Conservation (phyloP, 176 grass and related monocot species). For the Dendrocalamus sinicus region DNA sequence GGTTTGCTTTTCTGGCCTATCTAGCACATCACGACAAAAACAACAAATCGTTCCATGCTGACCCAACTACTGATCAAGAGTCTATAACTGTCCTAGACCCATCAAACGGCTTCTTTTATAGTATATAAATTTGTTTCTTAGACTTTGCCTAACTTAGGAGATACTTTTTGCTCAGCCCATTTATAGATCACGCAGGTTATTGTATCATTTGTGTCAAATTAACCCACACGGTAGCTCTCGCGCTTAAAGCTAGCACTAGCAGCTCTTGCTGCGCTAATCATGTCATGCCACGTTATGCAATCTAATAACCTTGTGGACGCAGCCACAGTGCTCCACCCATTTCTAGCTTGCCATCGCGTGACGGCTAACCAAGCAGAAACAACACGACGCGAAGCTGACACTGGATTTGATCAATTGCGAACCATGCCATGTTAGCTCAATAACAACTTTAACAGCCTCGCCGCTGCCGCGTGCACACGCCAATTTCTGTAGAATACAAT, state of each 20-base stretch:
- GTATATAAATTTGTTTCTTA: neutral
- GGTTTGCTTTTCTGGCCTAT: neutral
- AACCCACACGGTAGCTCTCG: neutral
- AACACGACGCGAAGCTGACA: neutral
- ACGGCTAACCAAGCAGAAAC: neutral
- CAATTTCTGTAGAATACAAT: neutral
- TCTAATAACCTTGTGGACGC: neutral
- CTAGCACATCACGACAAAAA: neutral
- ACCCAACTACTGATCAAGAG: neutral
- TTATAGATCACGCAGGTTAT: neutral
- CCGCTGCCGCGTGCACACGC: neutral
- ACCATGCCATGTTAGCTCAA: neutral
- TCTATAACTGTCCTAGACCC: neutral
- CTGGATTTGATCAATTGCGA: neutral
- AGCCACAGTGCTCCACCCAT: neutral
- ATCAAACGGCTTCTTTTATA: neutral
- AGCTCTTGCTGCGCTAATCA: neutral
- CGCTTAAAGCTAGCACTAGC: neutral
- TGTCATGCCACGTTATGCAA: neutral
- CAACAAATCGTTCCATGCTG: neutral
- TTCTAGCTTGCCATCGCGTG: neutral
- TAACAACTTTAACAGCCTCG: neutral
- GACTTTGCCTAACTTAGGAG: neutral
- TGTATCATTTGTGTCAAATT: neutral
- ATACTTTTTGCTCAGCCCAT: neutral